Percentiles rank a stretch among this genome's conserved stretches.
Conservation (phyloP, 768 basidiomycete species). For the Amyloporia xantha region DNA sequence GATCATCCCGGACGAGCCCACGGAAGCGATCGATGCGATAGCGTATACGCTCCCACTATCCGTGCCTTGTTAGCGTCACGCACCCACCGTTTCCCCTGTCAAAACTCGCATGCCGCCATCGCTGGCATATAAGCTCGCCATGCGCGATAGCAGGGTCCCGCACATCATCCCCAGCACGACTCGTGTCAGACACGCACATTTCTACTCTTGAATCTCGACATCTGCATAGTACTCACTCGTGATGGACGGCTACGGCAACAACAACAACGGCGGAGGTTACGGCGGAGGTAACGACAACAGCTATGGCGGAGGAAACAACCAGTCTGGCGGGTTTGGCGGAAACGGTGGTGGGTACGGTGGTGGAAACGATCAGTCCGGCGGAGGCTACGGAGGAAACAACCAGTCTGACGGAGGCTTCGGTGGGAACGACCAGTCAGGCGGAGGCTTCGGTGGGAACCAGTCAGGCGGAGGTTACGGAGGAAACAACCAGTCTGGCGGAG, state of each 20-base stretch:
- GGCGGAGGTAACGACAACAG: not conserved
- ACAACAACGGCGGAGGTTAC: not conserved
- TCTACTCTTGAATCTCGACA: too few relatives aligned
- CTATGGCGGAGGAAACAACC: not conserved
- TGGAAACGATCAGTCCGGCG: not conserved
- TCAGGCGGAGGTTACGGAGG: not conserved
- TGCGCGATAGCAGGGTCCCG: not conserved
- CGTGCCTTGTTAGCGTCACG: not conserved
- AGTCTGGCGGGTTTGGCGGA: not conserved
- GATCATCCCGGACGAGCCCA: too few relatives aligned
- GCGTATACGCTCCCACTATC: not conserved
- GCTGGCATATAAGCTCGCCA: not conserved
- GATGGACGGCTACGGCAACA: not conserved
- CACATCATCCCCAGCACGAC: too few relatives aligned
- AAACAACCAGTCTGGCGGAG: conserved; percentile 4
- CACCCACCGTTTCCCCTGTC: not conserved
- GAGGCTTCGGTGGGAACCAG: not conserved
- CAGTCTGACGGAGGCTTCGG: not conserved
- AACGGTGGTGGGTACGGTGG: not conserved
- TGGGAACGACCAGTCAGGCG: not conserved
- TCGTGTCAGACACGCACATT: too few relatives aligned
- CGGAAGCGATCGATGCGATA: not conserved
- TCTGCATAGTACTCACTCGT: too few relatives aligned
- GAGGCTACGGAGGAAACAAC: not conserved
- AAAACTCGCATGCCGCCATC: not conserved